Evolutionary conservation across 2,329 filamentous ascomycete species (phyloP).

Genomic region (Aspergillus versicolor): DNA sequence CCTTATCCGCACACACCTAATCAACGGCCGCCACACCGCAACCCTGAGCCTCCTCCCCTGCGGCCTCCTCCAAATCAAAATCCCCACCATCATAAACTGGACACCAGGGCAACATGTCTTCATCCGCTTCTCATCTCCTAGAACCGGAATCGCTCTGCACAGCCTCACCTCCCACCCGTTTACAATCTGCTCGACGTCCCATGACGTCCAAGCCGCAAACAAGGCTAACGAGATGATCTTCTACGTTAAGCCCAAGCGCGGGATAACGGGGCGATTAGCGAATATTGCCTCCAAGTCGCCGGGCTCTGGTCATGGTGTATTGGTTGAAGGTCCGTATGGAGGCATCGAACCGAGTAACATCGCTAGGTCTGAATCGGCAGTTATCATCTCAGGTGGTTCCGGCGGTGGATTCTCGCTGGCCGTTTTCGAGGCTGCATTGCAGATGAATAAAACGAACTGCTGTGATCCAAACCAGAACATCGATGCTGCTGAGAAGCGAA

Average conservation of each 20-base stretch:
- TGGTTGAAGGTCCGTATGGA: constrained; percentile 61
- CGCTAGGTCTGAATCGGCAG: constrained; percentile 40
- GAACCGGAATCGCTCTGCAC: constrained; percentile 37
- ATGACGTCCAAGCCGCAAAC: constrained; percentile 11
- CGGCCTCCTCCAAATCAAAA: constrained; percentile 41
- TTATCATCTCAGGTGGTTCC: constrained; percentile 58
- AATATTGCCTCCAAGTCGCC: constrained; percentile 40
- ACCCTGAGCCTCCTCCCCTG: constrained; percentile 42
- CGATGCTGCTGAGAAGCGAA: background rate
- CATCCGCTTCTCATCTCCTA: constrained; percentile 46
- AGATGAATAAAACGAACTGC: background rate
- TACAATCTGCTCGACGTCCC: constrained; percentile 54
- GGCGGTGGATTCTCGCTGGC: constrained; percentile 55
- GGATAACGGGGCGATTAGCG: constrained; percentile 51
- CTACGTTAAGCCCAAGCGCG: constrained; percentile 52
- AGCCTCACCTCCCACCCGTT: constrained; percentile 54
- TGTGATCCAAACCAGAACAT: background rate
- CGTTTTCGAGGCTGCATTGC: constrained; percentile 45
- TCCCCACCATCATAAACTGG: constrained; percentile 50
- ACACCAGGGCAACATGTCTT: constrained; percentile 56
- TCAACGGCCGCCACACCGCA: constrained; percentile 51
- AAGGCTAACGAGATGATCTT: constrained; percentile 49
- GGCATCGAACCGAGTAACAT: constrained; percentile 40
- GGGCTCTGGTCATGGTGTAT: constrained; percentile 41
- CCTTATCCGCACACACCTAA: constrained; percentile 49